Base-by-base conservation (phyloP, 352 stramenopile genomes). In the Globisporangium spiculum region DNA sequence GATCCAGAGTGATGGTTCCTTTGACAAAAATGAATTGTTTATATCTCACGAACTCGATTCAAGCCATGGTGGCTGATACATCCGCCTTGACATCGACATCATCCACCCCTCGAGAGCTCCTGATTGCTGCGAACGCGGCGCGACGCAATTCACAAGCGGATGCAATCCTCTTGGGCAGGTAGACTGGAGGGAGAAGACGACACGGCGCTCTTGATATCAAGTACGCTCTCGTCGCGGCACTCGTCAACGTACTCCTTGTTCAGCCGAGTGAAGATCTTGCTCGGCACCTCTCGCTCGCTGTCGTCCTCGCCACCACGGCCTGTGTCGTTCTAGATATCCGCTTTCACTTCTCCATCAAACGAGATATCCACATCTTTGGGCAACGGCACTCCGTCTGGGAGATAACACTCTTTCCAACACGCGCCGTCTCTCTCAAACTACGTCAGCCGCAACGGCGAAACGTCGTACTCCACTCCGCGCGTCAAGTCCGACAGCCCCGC, bases 401-500 rank as follows among this genome's bases (percentile, higher is more conserved):
- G 74, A 50, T 90, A 92, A 60, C 91, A 93, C 63, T 89, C 83
- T 55, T 89, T 91, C 77, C 80, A 87, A 71, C 86, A 93, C 60
- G 70, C 76, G 24, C 78, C 79, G 36, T 75, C 60, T 3, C 18
- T 18, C 3, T 75, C 65, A 18, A 76, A 76, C 38, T 91, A 76
- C 38, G 78, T 65, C 53, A 84, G 60, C 70, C 92, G 86, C 60
- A 69, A 20, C 9, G 69, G 57, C 8, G 75, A 80, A 61, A 94
- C 91, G 54, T 94, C 86, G 54, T 82, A 86, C 3, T 72, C 50
- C 18, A 91, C 80, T 41, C 81, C 82, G 56, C 71, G 70, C 24
- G 59, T 65, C 46, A 89, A 66, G 65, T 92, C 75, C 20, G 82
- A 60, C 32, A 94, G 69, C 4, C 86, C 82, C 6, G 84, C 86